A percentile compares a stretch with the other conserved stretches of the same genome.
Evolutionary conservation across 1,284 basidiomycete species (phyloP).

Genomic region (Pseudozyma sp.): DNA sequence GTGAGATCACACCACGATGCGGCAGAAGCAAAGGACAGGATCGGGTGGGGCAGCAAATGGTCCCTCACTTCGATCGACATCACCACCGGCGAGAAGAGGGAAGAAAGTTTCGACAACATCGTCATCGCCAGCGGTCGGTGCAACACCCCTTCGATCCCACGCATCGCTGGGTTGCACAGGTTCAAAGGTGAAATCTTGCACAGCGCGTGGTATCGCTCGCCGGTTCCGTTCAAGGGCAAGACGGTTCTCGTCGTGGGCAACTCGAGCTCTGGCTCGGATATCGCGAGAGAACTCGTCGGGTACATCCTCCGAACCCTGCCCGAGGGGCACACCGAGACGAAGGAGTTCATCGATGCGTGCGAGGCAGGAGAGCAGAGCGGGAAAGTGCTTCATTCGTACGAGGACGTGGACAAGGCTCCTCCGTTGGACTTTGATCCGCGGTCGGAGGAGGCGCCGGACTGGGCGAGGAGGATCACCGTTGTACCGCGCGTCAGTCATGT

Average conservation of each 20-base stretch:
- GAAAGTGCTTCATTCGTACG: slow-evolving; percentile 52
- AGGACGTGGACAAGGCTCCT: slow-evolving; percentile 51
- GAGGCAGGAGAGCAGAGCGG: not conserved
- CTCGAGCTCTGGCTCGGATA: slow-evolving; percentile 72
- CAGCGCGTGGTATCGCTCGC: slow-evolving; percentile 71
- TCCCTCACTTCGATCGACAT: slow-evolving; percentile 10
- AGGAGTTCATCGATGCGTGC: slow-evolving; percentile 21
- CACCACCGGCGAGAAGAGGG: not conserved
- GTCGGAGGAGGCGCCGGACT: slow-evolving; percentile 44
- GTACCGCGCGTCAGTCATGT: slow-evolving; percentile 48
- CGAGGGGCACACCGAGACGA: slow-evolving; percentile 22
- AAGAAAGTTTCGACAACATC: slow-evolving; percentile 48
- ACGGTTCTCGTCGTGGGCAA: slow-evolving; percentile 72
- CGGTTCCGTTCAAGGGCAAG: slow-evolving; percentile 61
- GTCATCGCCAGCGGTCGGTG: slow-evolving; percentile 72
- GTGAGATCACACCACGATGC: not conserved
- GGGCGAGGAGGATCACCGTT: slow-evolving; percentile 59
- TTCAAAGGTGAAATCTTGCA: slow-evolving; percentile 71
- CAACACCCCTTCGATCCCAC: slow-evolving; percentile 71
- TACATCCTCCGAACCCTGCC: slow-evolving; percentile 46
- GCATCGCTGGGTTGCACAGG: slow-evolving; percentile 68
- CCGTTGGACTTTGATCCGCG: slow-evolving; percentile 64
- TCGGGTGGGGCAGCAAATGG: slow-evolving; percentile 56
- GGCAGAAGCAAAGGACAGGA: not conserved
- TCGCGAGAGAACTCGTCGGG: slow-evolving; percentile 71